phyloP scores from a whole-genome alignment of 805 yeast genomes.

The Ogataea thermomethanolica region DNA sequence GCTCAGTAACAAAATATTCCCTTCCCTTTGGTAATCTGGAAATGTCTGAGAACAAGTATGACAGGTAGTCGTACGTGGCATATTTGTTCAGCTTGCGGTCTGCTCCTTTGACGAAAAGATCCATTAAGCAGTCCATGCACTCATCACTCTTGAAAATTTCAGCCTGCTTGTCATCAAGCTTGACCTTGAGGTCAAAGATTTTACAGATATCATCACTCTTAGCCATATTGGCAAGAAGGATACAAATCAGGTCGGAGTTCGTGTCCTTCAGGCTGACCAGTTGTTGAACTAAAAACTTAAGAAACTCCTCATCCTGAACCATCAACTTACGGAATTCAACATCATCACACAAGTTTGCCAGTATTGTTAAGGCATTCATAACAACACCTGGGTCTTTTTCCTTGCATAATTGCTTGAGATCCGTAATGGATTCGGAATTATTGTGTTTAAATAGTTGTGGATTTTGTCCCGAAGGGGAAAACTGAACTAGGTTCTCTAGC shows the following conservation, averaged over 20 bases:
- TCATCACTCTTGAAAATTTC: conserved; percentile 51
- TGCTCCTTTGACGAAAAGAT: conserved; percentile 81
- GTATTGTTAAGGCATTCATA: conserved; percentile 68
- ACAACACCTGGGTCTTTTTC: conserved; percentile 54
- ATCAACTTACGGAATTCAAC: conserved; percentile 57
- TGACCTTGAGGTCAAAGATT: conserved; percentile 41
- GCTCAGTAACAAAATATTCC: conserved; percentile 68
- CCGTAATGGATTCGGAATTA: conserved; percentile 65
- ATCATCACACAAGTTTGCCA: conserved; percentile 82
- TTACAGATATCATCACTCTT: conserved; percentile 63
- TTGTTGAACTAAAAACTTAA: conserved; percentile 44
- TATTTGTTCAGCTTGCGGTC: conserved; percentile 66
- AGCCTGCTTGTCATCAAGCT: conserved; percentile 36
- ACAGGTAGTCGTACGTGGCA: conserved; percentile 77
- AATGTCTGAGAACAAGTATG: conserved; percentile 86
- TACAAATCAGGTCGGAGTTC: conserved; percentile 78
- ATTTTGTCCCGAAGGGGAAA: conserved; percentile 58
- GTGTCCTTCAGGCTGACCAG: conserved; percentile 54
- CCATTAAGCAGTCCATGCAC: conserved; percentile 79
- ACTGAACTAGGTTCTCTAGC: conserved; percentile 77
- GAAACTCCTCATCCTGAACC: conserved; percentile 59
- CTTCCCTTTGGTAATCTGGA: conserved; percentile 77
- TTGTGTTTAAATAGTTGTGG: conserved; percentile 65
- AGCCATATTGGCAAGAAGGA: conserved; percentile 81
- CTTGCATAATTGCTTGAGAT: conserved; percentile 58